Evolutionary conservation across 2,329 filamentous ascomycete species (phyloP), one percentile per base, ranked within the genome.

Genomic region (Volutella citrinella): DNA sequence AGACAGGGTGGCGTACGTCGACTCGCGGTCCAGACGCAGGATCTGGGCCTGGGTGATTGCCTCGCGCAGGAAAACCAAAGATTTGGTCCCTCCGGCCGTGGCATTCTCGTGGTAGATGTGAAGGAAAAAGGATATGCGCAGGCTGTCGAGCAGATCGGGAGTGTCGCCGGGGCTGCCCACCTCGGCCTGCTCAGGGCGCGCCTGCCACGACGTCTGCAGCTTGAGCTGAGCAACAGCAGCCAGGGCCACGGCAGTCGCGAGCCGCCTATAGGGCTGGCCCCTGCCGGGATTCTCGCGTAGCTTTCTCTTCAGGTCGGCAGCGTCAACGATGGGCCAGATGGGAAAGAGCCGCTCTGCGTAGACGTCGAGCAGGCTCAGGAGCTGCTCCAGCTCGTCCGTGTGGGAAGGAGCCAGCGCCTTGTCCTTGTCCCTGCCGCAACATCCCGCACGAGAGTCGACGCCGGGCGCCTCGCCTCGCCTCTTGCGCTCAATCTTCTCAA

Each of bases 101-200:
- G 65, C 60, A 33, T 74, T 74, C 46, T 74, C 70, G 42, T 73
- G 63, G 32, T 71, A 73, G 10, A 72, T 65, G 43, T 74, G 71
- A 13, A 74, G 51, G 29, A 74, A 75, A 42, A 74, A 75, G 0
- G 69, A 66, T 3, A 65, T 66, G 5, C 68, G 60, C 5, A 75
- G 43, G 20, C 55, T 57, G 30, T 70, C 61, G 14, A 74, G 52
- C 12, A 57, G 62, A 22, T 57, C 49, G 5, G 46, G 41, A 11
- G 45, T 49, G 15, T 51, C 56, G 17, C 54, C 56, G 15, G 55
- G 44, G 21, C 49, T 49, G 21, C 52, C 44, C 33, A 50, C 28
- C 36, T 52, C 31, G 49, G 57, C 20, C 42, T 55, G 40, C 44
- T 59, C 31, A 38, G 52, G 43, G 30, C 50, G 32, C 30, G 46